Evolutionary conservation across 352 stramenopile genomes (phyloP).

Genomic region (Phytophthora pseudosyringae): DNA sequence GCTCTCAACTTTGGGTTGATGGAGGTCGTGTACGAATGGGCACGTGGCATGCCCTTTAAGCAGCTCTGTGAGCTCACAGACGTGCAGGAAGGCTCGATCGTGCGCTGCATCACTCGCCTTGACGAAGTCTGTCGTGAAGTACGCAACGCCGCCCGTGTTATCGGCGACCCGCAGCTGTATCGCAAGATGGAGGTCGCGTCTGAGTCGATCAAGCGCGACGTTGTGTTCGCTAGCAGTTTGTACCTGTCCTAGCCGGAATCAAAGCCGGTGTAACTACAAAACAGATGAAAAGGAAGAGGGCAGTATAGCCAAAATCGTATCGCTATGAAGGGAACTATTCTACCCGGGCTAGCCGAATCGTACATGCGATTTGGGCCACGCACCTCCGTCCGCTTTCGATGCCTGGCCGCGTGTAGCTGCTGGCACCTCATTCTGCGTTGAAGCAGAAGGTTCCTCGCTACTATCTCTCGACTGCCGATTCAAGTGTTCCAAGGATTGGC

Average conservation of each 20-base stretch:
- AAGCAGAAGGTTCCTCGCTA: not conserved
- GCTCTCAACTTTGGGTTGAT: conserved; percentile 96
- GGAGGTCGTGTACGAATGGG: conserved; percentile 98
- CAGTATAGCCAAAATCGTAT: not conserved
- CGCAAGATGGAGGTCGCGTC: conserved; percentile 98
- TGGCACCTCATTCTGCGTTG: not conserved
- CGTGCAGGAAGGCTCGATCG: conserved; percentile 98
- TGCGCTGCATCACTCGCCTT: conserved; percentile 96
- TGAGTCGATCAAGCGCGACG: conserved; percentile 97
- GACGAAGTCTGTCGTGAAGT: conserved; percentile 99
- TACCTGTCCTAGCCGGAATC: conserved; percentile 81
- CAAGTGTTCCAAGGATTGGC: conserved; percentile 45
- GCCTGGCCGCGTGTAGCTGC: not conserved
- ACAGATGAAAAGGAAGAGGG: not conserved
- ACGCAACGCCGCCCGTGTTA: conserved; percentile 93
- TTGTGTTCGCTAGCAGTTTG: conserved; percentile 97
- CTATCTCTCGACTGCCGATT: conserved; percentile 17
- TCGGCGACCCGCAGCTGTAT: conserved; percentile 96
- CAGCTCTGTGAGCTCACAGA: conserved; percentile 95
- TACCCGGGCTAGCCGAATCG: conserved; percentile 41
- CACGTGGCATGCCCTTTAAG: conserved; percentile 96
- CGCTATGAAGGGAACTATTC: conserved; percentile 1
- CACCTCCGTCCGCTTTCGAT: conserved; percentile 1
- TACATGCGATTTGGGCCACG: conserved; percentile 38
- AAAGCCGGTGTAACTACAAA: not conserved